These are phyloP conservation scores for Bruguiera sexangula DNA, from an alignment of 345 rosid species.

Conservation along the genomic window DNA sequence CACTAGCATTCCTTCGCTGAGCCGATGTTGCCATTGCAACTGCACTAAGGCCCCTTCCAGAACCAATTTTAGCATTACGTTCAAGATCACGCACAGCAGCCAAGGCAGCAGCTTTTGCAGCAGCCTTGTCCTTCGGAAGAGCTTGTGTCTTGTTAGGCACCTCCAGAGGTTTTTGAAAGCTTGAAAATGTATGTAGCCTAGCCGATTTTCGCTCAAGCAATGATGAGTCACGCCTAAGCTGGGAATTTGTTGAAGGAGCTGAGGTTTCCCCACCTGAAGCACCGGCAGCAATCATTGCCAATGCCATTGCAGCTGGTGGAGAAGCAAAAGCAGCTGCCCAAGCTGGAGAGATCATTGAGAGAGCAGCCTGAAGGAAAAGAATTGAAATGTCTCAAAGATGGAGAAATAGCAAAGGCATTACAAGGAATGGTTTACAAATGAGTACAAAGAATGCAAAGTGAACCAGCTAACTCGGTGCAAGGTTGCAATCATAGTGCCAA, in stretches of 20 bases:
- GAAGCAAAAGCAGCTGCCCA: conserved; percentile 99
- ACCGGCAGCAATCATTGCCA: conserved; percentile 99
- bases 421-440: neutral
- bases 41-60: conserved; percentile 99
- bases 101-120: conserved; percentile 98
- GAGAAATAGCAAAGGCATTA: neutral
- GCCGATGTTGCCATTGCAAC: conserved; percentile 99
- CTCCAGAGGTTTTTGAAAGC: conserved; percentile 84
- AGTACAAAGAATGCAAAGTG: no score
- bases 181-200: conserved; percentile 77
- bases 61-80: conserved; percentile 94
- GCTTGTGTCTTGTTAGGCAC: conserved; percentile 51
- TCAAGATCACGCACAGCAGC: conserved; percentile 99
- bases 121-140: conserved; percentile 87
- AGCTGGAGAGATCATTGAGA: conserved; percentile 85
- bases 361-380: conserved; percentile 64
- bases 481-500: conserved; percentile 6
- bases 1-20: conserved; percentile 81
- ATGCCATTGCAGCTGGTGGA: conserved; percentile 99
- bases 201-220: conserved; percentile 76
- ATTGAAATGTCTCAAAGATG: neutral
- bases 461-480: conserved; percentile 6
- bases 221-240: conserved; percentile 78
- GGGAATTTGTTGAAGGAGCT: conserved; percentile 55
- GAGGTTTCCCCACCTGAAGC: conserved; percentile 88